phyloP scores from a whole-genome alignment of 2,329 filamentous ascomycete species.

The Harringtonia lauricola region DNA sequence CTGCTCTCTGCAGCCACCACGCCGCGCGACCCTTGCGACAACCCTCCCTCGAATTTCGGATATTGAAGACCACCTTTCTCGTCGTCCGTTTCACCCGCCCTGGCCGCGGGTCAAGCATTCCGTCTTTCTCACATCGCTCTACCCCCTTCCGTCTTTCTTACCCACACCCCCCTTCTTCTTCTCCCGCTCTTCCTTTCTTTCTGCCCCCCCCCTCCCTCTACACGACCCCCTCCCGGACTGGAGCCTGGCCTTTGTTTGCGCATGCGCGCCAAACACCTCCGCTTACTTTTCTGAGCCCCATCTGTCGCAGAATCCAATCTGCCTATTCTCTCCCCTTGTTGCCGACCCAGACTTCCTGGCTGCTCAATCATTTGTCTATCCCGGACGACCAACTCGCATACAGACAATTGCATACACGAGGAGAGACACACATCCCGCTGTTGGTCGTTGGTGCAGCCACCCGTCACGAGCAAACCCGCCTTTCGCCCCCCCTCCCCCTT shows the following conservation, averaged over 20 bases:
- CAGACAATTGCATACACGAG: background rate
- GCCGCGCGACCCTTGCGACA: too few species aligned
- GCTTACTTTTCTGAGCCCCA: slow-evolving; percentile 11
- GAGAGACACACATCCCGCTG: too few species aligned
- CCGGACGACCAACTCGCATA: background rate
- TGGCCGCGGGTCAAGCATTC: background rate
- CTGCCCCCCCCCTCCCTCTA: background rate
- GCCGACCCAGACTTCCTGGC: background rate
- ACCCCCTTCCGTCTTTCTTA: background rate
- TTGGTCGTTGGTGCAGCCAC: background rate
- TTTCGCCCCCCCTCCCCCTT: background rate
- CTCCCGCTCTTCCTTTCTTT: background rate
- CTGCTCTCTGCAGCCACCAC: too few species aligned
- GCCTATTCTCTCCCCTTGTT: slow-evolving; percentile 16
- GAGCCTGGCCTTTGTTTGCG: background rate
- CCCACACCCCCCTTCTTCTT: background rate
- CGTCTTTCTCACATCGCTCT: background rate
- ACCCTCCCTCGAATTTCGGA: too few species aligned
- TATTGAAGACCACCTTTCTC: too few species aligned
- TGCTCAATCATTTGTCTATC: background rate
- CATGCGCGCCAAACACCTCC: background rate
- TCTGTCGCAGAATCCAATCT: slow-evolving; percentile 24
- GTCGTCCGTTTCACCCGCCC: background rate
- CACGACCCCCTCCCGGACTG: background rate
- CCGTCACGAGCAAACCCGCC: background rate